These are phyloP conservation scores for Neopestalotiopsis sp. DNA, from an alignment of 2,329 filamentous ascomycete genomes.

Conservation along the genomic window DNA sequence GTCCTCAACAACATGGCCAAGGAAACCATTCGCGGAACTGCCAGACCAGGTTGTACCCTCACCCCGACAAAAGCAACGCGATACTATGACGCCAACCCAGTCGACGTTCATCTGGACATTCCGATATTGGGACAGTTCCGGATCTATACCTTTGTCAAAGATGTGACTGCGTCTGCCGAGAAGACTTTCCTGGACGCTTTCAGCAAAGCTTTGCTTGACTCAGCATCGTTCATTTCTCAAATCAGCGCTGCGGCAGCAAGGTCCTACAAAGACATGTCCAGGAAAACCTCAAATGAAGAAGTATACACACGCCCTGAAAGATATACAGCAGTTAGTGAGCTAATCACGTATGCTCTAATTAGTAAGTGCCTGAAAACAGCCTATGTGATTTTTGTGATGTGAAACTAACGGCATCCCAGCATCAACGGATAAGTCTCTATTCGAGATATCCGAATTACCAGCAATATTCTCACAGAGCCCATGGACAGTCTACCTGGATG, in stretches of 20 bases:
- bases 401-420: conserved; percentile 24
- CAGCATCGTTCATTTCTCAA: conserved; percentile 62
- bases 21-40: conserved; percentile 47
- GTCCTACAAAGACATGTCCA: conserved; percentile 67
- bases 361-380: conserved; percentile 50
- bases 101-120: conserved; percentile 79
- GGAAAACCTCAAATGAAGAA: conserved; percentile 64
- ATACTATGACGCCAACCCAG: conserved; percentile 78
- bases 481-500: conserved; percentile 36
- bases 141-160: conserved; percentile 72
- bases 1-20: conserved; percentile 52
- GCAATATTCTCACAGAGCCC: conserved; percentile 29
- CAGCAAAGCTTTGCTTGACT: conserved; percentile 58
- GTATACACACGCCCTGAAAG: conserved; percentile 70
- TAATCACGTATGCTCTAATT: conserved; percentile 74
- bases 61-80: conserved; percentile 74
- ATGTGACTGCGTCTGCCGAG: conserved; percentile 59
- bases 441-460: conserved; percentile 33
- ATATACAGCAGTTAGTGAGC: conserved; percentile 70
- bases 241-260: conserved; percentile 63
- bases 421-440: conserved; percentile 31
- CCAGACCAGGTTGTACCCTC: conserved; percentile 60
- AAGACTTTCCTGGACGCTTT: conserved; percentile 62
- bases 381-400: conserved; percentile 5
- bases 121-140: conserved; percentile 80